Conservation (phyloP, 2,329 filamentous ascomycete species). For the Paramyrothecium sp. region DNA sequence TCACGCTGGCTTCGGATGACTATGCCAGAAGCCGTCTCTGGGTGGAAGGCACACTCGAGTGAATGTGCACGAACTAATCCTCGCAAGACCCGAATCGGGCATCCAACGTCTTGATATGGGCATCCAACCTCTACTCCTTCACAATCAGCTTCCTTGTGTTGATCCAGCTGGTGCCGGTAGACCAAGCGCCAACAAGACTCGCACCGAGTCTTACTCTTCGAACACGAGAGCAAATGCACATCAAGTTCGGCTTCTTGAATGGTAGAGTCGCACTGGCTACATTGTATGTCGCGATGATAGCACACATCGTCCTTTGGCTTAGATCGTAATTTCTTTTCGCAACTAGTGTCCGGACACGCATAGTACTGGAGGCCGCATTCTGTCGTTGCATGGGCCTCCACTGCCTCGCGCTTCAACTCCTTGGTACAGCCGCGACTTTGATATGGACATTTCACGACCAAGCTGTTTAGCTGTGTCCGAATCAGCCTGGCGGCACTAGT, state of each 20-base stretch:
- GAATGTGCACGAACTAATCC: slow-evolving; percentile 44
- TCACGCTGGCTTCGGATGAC: slow-evolving; percentile 47
- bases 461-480: slow-evolving; percentile 58
- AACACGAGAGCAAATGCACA: slow-evolving; percentile 38
- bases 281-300: slow-evolving; percentile 50
- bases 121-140: slow-evolving; percentile 51
- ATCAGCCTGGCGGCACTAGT: slow-evolving; percentile 47
- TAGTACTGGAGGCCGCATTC: slow-evolving; percentile 57
- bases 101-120: slow-evolving; percentile 34
- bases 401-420: slow-evolving; percentile 49
- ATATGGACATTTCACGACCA: slow-evolving; percentile 60
- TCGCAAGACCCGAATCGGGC: slow-evolving; percentile 30
- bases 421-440: slow-evolving; percentile 46
- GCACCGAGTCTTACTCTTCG: slow-evolving; percentile 47
- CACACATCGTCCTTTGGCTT: slow-evolving; percentile 52
- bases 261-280: slow-evolving; percentile 51
- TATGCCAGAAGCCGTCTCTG: slow-evolving; percentile 47
- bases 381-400: slow-evolving; percentile 54
- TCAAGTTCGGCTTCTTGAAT: slow-evolving; percentile 44
- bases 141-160: slow-evolving; percentile 48
- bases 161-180: slow-evolving; percentile 41
- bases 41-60: slow-evolving; percentile 48
- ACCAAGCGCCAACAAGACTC: slow-evolving; percentile 45
- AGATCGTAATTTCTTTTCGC: slow-evolving; percentile 49
- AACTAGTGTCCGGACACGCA: slow-evolving; percentile 53